Conservation (phyloP, 176 grass and related monocot genomes). For the Juncus effusus region DNA sequence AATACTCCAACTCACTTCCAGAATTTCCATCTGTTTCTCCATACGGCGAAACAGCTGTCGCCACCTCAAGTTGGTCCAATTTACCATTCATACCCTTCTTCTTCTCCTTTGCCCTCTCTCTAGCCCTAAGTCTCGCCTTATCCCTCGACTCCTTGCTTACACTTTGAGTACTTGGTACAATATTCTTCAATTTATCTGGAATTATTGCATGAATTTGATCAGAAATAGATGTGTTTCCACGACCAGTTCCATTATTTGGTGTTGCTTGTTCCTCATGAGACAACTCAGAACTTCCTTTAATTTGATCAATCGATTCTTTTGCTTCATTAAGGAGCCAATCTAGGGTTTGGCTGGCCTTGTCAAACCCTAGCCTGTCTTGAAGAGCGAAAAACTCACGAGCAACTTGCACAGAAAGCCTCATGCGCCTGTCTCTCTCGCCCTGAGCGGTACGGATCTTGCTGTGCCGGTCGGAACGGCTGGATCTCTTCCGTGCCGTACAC, state of each 20-base stretch:
- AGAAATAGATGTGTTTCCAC: neutral
- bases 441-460: slow-evolving; percentile 93
- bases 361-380: slow-evolving; percentile 87
- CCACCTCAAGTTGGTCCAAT: slow-evolving; percentile 24
- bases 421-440: slow-evolving; percentile 74
- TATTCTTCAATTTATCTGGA: neutral
- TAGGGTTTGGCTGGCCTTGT: slow-evolving; percentile 91
- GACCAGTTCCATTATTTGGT: neutral
- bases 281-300: slow-evolving; percentile 11
- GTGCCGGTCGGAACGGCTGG: slow-evolving; percentile 64
- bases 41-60: slow-evolving; percentile 15
- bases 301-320: slow-evolving; percentile 62
- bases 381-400: slow-evolving; percentile 75
- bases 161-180: neutral
- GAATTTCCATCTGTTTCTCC: slow-evolving; percentile 14
- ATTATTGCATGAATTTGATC: slow-evolving; percentile 5
- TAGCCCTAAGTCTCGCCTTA: slow-evolving; percentile 38
- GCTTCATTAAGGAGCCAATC: slow-evolving; percentile 86
- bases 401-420: slow-evolving; percentile 80
- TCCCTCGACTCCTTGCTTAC: slow-evolving; percentile 21
- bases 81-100: slow-evolving; percentile 31
- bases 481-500: slow-evolving; percentile 39
- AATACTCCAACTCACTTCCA: slow-evolving; percentile 37
- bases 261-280: neutral
- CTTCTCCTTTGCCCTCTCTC: slow-evolving; percentile 20